A percentile compares a stretch with the other conserved stretches of the same genome.
phyloP scores from a whole-genome alignment of 2,329 filamentous ascomycete species.

The Fusarium dimerum region DNA sequence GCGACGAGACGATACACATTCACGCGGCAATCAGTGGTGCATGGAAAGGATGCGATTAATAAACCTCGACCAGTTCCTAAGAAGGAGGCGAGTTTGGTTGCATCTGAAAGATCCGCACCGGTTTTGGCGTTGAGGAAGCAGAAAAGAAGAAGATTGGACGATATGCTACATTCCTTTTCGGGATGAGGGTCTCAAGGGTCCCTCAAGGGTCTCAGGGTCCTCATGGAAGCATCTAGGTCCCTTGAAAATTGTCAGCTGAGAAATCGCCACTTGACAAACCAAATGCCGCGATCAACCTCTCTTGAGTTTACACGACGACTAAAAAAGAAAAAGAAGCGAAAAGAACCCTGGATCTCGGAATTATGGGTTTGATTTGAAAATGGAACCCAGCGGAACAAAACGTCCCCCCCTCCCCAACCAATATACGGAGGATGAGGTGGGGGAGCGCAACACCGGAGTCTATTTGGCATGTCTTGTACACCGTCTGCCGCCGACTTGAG shows the following conservation, averaged over 20 bases:
- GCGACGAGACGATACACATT: conserved; percentile 37
- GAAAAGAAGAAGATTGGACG: conserved; percentile 38
- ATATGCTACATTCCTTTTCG: conserved; percentile 35
- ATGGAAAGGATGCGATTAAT: conserved; percentile 1
- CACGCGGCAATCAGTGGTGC: conserved; percentile 21
- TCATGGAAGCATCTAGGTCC: background rate
- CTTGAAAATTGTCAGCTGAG: background rate
- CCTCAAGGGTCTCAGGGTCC: background rate
- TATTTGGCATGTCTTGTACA: too few species aligned
- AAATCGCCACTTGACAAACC: background rate
- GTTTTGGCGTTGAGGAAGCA: conserved; percentile 25
- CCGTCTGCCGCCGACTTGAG: too few species aligned
- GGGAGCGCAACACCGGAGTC: too few species aligned
- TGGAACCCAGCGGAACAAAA: too few species aligned
- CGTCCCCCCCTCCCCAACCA: too few species aligned
- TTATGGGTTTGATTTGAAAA: background rate
- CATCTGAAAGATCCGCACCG: conserved; percentile 19
- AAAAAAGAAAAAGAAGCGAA: background rate
- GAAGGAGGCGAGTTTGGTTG: conserved; percentile 10
- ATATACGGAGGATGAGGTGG: too few species aligned
- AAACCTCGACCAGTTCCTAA: conserved; percentile 10
- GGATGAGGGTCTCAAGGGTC: conserved; percentile 5
- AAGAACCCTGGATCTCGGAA: background rate
- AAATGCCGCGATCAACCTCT: background rate
- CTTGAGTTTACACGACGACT: background rate